Evolutionary conservation across 176 grass and related monocot genomes (phyloP), one percentile per base, ranked within the genome.

Genomic region (Metroxylon sagu): DNA sequence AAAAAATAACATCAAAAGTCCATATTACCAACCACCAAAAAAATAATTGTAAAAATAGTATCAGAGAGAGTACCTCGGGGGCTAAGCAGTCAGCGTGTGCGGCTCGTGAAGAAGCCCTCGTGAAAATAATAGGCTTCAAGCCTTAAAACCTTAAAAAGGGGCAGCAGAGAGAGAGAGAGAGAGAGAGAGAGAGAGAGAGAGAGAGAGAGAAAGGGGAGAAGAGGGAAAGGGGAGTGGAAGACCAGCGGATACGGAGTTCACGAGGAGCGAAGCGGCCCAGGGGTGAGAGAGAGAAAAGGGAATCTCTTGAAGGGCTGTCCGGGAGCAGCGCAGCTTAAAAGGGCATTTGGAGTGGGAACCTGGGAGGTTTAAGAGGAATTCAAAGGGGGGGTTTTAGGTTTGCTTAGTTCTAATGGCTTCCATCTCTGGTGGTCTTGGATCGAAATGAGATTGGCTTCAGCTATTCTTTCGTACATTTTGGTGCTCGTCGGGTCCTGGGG

Each of bases 341-440:
- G 50, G 48, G 54, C 0, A 35, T 1, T 7, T 1, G 31, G 30
- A 70, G 17, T 6, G 16, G 23, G 16, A 49, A 54, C 1, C 16
- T 7, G 15, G 6, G 8, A 50, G 39, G 50, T 60, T 25, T 21
- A 1, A 2, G 48, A 14, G 48, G 68, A 71, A 71, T 52, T 48
- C 56, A 52, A 71, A 60, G 68, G 19, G 68, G 19, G 68, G 43
- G 5, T n/a, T 60, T 56, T 51, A 25, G 56, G 68, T 50, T 71
- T 18, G 1, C 31, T 7, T 8, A 10, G 31, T 35, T 35, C 31
- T 35, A 31, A 31, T 23, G 21, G 21, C 21, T 23, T 23, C 21
- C 21, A 23, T 0, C 21, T 23, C 21, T 23, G 0, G 21, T 23
- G 35, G 2, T 12, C 35, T 43, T 43, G 8, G 35, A 14, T 39